Evolutionary conservation across 2,329 filamentous ascomycete genomes (phyloP), one percentile per base, ranked within the genome.

Genomic region (Talaromyces sp.): DNA sequence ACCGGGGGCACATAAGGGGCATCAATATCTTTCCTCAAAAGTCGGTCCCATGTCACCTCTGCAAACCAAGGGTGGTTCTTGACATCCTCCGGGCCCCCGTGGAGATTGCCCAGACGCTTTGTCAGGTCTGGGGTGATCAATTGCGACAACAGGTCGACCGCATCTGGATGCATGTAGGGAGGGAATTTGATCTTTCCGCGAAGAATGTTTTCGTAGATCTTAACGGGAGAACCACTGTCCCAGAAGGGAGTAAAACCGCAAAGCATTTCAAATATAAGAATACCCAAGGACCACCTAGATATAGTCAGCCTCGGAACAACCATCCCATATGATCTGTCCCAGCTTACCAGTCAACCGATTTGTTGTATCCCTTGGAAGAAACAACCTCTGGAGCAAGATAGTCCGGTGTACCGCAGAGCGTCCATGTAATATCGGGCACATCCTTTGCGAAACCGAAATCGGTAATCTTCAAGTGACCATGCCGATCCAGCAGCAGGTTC

Each of bases 351-450:
- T 99, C 94, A 19, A 99, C 94, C 46, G 93, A 97, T 76, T 97
- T 99, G 81, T 99, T 99, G 81, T 99, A 99, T 57, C 94, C 94
- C 79, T 97, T 97, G 75, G 93, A 97, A 62, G 92, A 92, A n/a
- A 99, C 94, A 14, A 99, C 94, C 78, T 99, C 94, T 0, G 94
- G 94, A 0, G 94, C 94, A 38, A 99, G 85, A 74, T 99, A 99
- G 77, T 99, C 94, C 7, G 94, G 94, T 12, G 94, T 99, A 62
- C 94, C 94, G 73, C 94, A 99, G 48, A 99, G 83, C 27, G 94
- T 99, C 94, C 94, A 99, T 48, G 94, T 99, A 78, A 97, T 97
- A 81, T 99, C 94, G 17, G 92, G 92, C 27, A 99, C 94, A 67
- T 92, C 91, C 80, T 99, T 99, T 55, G 94, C 94, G 72, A 99